Evolutionary conservation across 2,329 filamentous ascomycete species (phyloP), one percentile per base, ranked within the genome.

Genomic region (Sclerotinia subarctica): DNA sequence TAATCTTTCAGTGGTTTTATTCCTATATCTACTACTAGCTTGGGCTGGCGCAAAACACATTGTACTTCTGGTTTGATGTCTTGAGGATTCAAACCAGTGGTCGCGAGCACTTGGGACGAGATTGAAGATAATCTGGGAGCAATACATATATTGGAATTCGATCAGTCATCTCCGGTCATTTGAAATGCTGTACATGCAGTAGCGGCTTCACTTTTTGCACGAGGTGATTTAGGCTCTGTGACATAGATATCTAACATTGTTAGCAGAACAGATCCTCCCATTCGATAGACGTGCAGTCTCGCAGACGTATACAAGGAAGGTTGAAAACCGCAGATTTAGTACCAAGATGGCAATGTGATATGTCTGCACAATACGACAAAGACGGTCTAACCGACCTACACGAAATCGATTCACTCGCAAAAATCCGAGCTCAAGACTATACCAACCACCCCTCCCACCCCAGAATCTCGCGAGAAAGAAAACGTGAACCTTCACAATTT

Each of bases 401-500:
- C 71, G 73, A 75, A 60, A 74, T 74, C 52, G 71, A 73, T 70
- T 71, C 72, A 26, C 74, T 74, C 59, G 76, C 76, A 67, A 71
- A 70, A 70, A 67, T 66, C 47, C 72, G 73, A 62, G 29, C 71
- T 57, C 67, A 73, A 67, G 70, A 71, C 66, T 72, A 69, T 46
- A 53, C 65, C 56, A 71, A 71, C 59, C 66, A 66, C n/a, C 70
- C 56, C 66, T 70, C 68, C 69, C 69, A 70, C 68, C 70, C 72
- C 70, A 69, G 66, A 70, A 64, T 64, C 21, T 69, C 70, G 7
- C 70, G 57, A 52, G 47, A 71, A 53, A 68, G 70, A 62, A 47
- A 64, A 68, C 59, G 69, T 46, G 70, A 72, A 47, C 66, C 72
- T 51, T 74, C 78, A 73, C 73, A 86, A 7, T 78, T 87, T 46